Evolutionary conservation across 2,329 filamentous ascomycete genomes (phyloP).

Genomic region (Calonectria pseudoturangicola): DNA sequence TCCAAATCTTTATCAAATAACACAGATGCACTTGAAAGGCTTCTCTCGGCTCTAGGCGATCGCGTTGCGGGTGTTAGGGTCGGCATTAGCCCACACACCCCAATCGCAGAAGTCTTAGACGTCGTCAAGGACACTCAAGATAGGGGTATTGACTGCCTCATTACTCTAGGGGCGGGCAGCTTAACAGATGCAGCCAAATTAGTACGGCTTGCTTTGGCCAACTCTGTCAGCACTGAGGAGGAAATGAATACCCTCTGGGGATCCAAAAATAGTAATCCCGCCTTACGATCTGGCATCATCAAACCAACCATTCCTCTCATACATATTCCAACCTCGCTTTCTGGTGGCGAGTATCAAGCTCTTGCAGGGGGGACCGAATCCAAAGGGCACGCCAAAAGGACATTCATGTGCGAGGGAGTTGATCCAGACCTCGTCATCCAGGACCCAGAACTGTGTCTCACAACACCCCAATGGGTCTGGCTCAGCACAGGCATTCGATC

Average conservation of each 20-base stretch:
- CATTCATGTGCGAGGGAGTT: slow-evolving; percentile 8
- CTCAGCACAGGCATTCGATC: slow-evolving; percentile 1
- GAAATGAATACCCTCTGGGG: slow-evolving; percentile 12
- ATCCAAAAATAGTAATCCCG: slow-evolving; percentile 11
- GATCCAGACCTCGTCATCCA: slow-evolving; percentile 7
- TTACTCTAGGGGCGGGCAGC: background rate
- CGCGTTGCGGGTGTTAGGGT: background rate
- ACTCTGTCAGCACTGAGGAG: background rate
- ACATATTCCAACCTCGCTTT: slow-evolving; percentile 7
- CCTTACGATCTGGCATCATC: background rate
- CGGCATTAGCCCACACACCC: slow-evolving; percentile 15
- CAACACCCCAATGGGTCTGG: slow-evolving; percentile 17
- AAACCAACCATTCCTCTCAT: slow-evolving; percentile 10
- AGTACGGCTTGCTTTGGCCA: slow-evolving; percentile 8
- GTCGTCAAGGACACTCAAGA: slow-evolving; percentile 1
- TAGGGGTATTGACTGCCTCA: background rate
- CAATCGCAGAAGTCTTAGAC: slow-evolving; percentile 5
- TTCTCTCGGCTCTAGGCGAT: background rate
- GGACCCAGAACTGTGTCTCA: slow-evolving; percentile 17
- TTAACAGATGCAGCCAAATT: slow-evolving; percentile 8
- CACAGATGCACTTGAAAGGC: background rate
- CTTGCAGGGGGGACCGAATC: slow-evolving; percentile 3
- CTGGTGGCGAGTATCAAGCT: slow-evolving; percentile 6
- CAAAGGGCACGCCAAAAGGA: slow-evolving; percentile 8
- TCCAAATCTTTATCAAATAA: slow-evolving; percentile 2